These are phyloP conservation scores for Ustilago shanxiensis DNA, from an alignment of 1,284 basidiomycete genomes.

Conservation along the genomic window DNA sequence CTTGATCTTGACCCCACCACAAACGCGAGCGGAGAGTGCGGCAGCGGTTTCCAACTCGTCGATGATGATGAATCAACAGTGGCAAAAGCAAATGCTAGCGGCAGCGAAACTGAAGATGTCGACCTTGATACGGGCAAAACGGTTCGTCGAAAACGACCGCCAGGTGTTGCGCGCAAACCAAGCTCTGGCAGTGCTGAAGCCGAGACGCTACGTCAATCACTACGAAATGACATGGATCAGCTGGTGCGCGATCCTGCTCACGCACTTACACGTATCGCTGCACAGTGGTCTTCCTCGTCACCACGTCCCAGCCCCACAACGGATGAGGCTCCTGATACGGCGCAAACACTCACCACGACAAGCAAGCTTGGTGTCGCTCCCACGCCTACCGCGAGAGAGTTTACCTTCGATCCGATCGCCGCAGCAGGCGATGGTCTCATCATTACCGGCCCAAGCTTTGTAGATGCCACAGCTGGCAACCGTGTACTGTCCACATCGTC, in stretches of 20 bases:
- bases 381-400: conserved; percentile 34
- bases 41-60: conserved; percentile 43
- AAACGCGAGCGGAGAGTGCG: conserved; percentile 10
- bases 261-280: conserved; percentile 38
- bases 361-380: conserved; percentile 29
- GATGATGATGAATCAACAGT: conserved; percentile 26
- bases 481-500: conserved; percentile 15
- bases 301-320: conserved; percentile 12
- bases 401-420: conserved; percentile 61
- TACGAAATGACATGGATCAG: conserved; percentile 35
- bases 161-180: conserved; percentile 26
- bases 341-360: conserved; percentile 32
- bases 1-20: conserved; percentile 24
- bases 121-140: conserved; percentile 46
- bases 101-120: conserved; percentile 39
- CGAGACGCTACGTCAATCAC: conserved; percentile 28
- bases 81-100: conserved; percentile 13
- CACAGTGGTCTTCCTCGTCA: conserved; percentile 31
- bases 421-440: conserved; percentile 63
- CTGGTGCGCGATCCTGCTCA: conserved; percentile 47
- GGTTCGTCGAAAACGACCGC: conserved; percentile 19
- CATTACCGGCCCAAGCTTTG: conserved; percentile 50
- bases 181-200: conserved; percentile 40
- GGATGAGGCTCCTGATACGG: not conserved
- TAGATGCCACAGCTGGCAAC: conserved; percentile 26